Conservation (phyloP, 768 basidiomycete species). For the Pleurotus sapidus region DNA sequence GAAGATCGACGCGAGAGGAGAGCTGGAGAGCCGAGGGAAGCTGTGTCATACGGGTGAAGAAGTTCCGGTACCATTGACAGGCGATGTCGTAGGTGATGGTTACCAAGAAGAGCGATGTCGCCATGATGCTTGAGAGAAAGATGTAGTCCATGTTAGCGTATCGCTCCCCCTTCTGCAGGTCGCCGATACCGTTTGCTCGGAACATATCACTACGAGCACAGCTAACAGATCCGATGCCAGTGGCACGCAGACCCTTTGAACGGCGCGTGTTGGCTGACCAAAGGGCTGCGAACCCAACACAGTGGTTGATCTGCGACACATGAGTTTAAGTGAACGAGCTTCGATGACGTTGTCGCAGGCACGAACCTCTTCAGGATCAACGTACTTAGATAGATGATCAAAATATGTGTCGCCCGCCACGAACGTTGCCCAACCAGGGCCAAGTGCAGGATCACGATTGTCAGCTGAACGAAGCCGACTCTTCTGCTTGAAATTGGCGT, state of each 20-base stretch:
- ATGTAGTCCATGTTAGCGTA: too few relatives aligned
- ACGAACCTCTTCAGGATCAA: too few relatives aligned
- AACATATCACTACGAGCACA: conserved; percentile 23
- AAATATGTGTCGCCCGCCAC: conserved; percentile 8
- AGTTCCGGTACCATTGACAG: conserved; percentile 7
- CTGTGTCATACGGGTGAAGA: background rate
- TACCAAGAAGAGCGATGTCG: background rate
- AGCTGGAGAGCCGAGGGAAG: conserved; percentile 7
- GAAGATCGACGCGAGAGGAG: background rate
- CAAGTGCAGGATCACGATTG: too few relatives aligned
- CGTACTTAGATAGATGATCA: conserved; percentile 10
- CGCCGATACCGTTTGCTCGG: conserved; percentile 20
- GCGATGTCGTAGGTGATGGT: conserved; percentile 15
- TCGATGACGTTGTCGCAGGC: too few relatives aligned
- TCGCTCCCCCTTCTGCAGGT: conserved; percentile 6
- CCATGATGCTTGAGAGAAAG: background rate
- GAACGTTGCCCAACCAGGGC: conserved; percentile 4
- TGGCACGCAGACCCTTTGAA: conserved; percentile 17
- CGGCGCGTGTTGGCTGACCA: conserved; percentile 18
- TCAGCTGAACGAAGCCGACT: conserved; percentile 7
- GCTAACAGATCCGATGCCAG: conserved; percentile 19
- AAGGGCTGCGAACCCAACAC: conserved; percentile 23
- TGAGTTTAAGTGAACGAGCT: conserved; percentile 9
- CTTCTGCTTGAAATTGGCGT: conserved; percentile 17
- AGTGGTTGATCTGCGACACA: conserved; percentile 21